A percentile compares a stretch with the other conserved stretches of the same genome.
These are phyloP conservation scores for Penicillium sp. DNA, from an alignment of 2,329 filamentous ascomycete genomes.

Conservation along the genomic window DNA sequence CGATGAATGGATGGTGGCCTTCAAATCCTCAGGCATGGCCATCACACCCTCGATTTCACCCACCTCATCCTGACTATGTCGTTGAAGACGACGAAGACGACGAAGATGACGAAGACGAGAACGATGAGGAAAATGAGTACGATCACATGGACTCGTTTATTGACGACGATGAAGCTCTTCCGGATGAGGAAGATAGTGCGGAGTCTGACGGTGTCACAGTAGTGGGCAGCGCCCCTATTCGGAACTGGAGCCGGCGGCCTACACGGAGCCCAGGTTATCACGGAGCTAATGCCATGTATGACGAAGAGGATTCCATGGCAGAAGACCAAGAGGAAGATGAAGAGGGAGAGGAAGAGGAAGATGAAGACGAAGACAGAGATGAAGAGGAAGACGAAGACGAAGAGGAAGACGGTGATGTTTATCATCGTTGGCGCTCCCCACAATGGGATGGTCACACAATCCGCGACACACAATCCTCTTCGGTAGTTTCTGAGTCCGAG, in stretches of 20 bases:
- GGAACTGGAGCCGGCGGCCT: background rate
- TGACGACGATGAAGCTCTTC: slow-evolving; percentile 28
- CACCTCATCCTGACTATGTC: background rate
- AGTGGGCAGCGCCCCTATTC: slow-evolving; percentile 19
- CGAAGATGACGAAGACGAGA: slow-evolving; percentile 17
- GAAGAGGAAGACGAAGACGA: background rate
- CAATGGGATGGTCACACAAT: background rate
- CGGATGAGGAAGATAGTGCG: slow-evolving; percentile 17
- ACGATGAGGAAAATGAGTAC: slow-evolving; percentile 28
- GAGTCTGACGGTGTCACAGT: slow-evolving; percentile 34
- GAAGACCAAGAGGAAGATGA: slow-evolving; percentile 8
- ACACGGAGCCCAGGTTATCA: slow-evolving; percentile 4
- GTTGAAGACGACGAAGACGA: slow-evolving; percentile 20
- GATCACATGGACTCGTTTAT: slow-evolving; percentile 35
- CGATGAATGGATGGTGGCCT: background rate
- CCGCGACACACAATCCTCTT: slow-evolving; percentile 2
- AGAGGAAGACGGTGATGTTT: slow-evolving; percentile 3
- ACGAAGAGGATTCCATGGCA: too few species aligned
- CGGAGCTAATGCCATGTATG: background rate
- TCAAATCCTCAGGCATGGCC: background rate
- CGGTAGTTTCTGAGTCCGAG: background rate
- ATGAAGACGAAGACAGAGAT: background rate
- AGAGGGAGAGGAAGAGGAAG: slow-evolving; percentile 1
- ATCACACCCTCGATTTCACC: background rate
- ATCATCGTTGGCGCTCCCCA: background rate